Evolutionary conservation across 257 asterid species (phyloP).

Genomic region (Nicotiana benthamiana): DNA sequence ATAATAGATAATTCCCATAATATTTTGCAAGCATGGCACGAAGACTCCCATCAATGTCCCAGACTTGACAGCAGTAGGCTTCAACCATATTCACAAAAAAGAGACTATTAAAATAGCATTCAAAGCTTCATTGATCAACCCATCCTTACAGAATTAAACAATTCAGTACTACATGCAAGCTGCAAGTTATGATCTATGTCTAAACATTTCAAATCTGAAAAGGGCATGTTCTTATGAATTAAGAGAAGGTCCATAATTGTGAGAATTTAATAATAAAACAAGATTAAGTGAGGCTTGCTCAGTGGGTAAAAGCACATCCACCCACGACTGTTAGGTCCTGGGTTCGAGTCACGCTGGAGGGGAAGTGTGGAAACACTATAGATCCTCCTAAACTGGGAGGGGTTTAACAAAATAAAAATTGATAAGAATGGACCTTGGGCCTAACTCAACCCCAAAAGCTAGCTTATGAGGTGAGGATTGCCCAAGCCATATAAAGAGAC

Average conservation of each 20-base stretch:
- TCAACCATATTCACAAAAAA: slow-evolving; percentile 14
- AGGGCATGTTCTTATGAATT: slow-evolving; percentile 1
- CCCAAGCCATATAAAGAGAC: too few species aligned
- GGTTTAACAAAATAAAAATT: too few species aligned
- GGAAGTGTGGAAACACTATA: too few species aligned
- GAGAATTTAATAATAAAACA: neutral
- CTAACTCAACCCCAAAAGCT: too few species aligned
- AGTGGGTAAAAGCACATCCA: too few species aligned
- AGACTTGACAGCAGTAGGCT: slow-evolving; percentile 61
- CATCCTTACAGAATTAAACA: neutral
- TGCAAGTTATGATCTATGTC: neutral
- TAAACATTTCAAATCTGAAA: neutral
- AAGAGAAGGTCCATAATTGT: neutral
- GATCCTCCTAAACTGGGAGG: too few species aligned
- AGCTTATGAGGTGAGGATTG: too few species aligned
- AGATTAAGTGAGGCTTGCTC: too few species aligned
- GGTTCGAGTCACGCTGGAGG: too few species aligned
- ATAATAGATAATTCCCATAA: slow-evolving; percentile 92
- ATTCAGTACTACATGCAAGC: neutral
- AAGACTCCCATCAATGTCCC: slow-evolving; percentile 99
- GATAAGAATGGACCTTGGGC: too few species aligned
- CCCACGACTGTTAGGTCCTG: too few species aligned
- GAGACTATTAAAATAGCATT: neutral
- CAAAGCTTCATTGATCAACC: slow-evolving; percentile 1
- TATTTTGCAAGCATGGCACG: slow-evolving; percentile 95